Conservation (phyloP, 164 flowering plant species). For the Malania oleifera region DNA sequence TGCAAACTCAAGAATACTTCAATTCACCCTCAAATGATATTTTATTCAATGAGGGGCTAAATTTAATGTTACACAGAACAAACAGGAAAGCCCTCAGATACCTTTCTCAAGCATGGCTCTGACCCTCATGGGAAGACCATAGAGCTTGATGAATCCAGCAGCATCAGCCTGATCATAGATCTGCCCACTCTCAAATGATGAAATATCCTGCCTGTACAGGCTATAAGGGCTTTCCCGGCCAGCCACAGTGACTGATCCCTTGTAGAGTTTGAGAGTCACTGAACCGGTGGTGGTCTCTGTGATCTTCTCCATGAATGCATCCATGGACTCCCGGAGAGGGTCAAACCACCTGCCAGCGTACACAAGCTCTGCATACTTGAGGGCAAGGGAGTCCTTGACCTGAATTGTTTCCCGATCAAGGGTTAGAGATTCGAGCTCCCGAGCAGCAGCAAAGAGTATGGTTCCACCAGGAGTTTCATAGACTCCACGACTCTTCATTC, state of each 20-base stretch:
- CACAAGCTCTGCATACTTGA: constrained; percentile 91
- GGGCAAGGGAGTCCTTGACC: constrained; percentile 66
- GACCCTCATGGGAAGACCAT: constrained; percentile 85
- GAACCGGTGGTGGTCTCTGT: constrained; percentile 82
- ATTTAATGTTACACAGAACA: not conserved
- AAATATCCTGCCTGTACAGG: constrained; percentile 83
- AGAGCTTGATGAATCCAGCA: constrained; percentile 83
- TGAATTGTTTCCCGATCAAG: constrained; percentile 88
- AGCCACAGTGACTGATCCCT: constrained; percentile 67
- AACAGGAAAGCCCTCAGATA: constrained; percentile 16
- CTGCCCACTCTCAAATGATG: constrained; percentile 76
- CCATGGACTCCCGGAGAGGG: constrained; percentile 82
- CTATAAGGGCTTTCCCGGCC: constrained; percentile 67
- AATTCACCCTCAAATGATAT: no score
- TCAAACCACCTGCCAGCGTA: constrained; percentile 98
- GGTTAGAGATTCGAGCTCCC: constrained; percentile 83
- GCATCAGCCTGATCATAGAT: constrained; percentile 95
- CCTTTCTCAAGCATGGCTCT: constrained; percentile 86
- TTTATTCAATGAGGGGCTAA: no score
- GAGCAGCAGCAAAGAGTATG: constrained; percentile 67
- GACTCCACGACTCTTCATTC: constrained; percentile 97
- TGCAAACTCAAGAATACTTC: no score
- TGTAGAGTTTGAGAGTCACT: constrained; percentile 76
- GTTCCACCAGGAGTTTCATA: constrained; percentile 99
- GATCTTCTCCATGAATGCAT: constrained; percentile 84